A percentile compares a stretch with the other conserved stretches of the same genome.
These are phyloP conservation scores for Sclerotinia minor DNA, from an alignment of 2,329 filamentous ascomycete species.

Conservation along the genomic window DNA sequence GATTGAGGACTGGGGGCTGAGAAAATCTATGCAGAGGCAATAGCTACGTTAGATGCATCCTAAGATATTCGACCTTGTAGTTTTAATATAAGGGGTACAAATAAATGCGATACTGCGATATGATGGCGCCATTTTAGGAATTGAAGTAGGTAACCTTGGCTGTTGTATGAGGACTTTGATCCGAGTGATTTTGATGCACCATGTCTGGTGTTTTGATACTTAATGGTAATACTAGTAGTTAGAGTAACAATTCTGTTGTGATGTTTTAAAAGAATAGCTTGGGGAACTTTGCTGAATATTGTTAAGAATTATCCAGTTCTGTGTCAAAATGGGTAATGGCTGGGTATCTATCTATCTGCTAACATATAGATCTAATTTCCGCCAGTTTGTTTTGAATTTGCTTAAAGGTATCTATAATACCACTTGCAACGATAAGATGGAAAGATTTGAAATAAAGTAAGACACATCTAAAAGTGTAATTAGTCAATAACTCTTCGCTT, in stretches of 20 bases:
- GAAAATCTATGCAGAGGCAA: background rate
- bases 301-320: background rate
- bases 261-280: background rate
- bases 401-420: background rate
- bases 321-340: background rate
- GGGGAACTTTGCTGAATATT: background rate
- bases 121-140: background rate
- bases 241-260: background rate
- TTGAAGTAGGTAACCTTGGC: no score
- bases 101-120: background rate
- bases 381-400: background rate
- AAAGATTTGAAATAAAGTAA: background rate
- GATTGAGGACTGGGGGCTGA: no score
- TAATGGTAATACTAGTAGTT: background rate
- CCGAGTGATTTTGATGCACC: background rate
- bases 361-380: background rate
- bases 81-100: no score
- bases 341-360: background rate
- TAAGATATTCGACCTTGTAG: no score
- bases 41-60: background rate
- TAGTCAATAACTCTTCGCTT: background rate
- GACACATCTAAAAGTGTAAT: background rate
- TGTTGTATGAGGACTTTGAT: background rate
- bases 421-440: background rate
- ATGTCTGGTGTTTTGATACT: background rate